Percentiles rank a stretch among this genome's conserved stretches.
phyloP scores from a whole-genome alignment of 164 flowering plant genomes.

The Protea cynaroides region DNA sequence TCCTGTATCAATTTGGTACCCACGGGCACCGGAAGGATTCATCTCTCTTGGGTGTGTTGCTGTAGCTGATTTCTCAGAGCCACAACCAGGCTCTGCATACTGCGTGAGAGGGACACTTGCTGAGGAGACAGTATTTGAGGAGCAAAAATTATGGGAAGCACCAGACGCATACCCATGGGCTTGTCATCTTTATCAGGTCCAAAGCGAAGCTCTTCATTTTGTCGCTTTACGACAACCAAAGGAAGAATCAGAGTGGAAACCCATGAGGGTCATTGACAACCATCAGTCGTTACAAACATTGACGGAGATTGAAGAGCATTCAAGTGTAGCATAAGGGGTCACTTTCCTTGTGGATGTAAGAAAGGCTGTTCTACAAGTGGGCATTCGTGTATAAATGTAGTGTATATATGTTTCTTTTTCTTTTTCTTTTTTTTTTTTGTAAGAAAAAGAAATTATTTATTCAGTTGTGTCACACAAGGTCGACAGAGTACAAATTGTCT shows the following conservation, averaged over 20 bases:
- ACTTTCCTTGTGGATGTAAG: background rate
- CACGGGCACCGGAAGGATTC: conserved; percentile 88
- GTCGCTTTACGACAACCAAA: conserved; percentile 59
- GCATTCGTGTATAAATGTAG: no score
- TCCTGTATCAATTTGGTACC: conserved; percentile 84
- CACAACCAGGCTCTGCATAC: conserved; percentile 39
- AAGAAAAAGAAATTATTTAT: no score
- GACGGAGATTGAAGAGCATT: background rate
- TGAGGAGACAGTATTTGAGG: conserved; percentile 73
- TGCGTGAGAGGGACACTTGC: conserved; percentile 62
- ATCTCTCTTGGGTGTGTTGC: conserved; percentile 80
- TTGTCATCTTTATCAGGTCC: conserved; percentile 80
- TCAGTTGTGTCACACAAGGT: no score
- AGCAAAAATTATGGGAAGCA: conserved; percentile 71
- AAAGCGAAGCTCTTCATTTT: conserved; percentile 88
- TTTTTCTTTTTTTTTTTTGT: no score
- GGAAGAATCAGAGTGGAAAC: conserved; percentile 79
- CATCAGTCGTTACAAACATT: conserved; percentile 4
- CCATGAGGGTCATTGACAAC: conserved; percentile 52
- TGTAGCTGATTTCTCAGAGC: conserved; percentile 61
- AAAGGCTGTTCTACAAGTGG: background rate
- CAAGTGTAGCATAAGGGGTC: background rate
- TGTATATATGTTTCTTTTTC: no score
- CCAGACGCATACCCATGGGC: conserved; percentile 94
- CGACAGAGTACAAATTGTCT: no score